A percentile compares a stretch with the other conserved stretches of the same genome.
phyloP scores from a whole-genome alignment of 2,329 filamentous ascomycete species.

The Tricladium varicosporioides region DNA sequence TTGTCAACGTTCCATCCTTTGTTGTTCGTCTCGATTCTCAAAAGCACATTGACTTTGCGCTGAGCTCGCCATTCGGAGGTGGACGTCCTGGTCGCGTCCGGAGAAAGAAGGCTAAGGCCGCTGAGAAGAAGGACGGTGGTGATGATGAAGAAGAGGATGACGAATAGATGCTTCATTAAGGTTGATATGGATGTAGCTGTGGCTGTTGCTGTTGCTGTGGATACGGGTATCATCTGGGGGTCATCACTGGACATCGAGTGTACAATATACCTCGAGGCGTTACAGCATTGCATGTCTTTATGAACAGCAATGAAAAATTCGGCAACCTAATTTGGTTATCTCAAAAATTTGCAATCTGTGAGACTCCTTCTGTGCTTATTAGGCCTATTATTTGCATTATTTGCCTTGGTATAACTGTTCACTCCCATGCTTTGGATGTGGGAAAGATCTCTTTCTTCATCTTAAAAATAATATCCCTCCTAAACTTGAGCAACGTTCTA shows the following conservation, averaged over 20 bases:
- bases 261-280: constrained; percentile 25
- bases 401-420: too few relatives aligned
- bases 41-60: constrained; percentile 99
- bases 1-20: constrained; percentile 99
- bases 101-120: constrained; percentile 99
- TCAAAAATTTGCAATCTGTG: not conserved
- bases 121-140: constrained; percentile 76
- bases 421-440: too few relatives aligned
- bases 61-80: constrained; percentile 96
- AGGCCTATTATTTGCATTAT: too few relatives aligned
- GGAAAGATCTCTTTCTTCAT: too few relatives aligned
- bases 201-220: constrained; percentile 35
- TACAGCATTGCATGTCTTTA: constrained; percentile 19
- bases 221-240: constrained; percentile 20
- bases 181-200: constrained; percentile 21
- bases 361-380: too few relatives aligned
- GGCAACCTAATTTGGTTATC: not conserved
- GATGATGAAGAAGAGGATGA: constrained; percentile 85
- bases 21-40: constrained; percentile 99
- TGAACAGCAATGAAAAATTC: constrained; percentile 6
- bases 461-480: too few relatives aligned
- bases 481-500: too few relatives aligned
- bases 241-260: constrained; percentile 23
- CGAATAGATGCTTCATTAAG: constrained; percentile 37
- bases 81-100: constrained; percentile 95